Evolutionary conservation across 2,329 filamentous ascomycete genomes (phyloP).

Genomic region (Trichoderma simmonsii): DNA sequence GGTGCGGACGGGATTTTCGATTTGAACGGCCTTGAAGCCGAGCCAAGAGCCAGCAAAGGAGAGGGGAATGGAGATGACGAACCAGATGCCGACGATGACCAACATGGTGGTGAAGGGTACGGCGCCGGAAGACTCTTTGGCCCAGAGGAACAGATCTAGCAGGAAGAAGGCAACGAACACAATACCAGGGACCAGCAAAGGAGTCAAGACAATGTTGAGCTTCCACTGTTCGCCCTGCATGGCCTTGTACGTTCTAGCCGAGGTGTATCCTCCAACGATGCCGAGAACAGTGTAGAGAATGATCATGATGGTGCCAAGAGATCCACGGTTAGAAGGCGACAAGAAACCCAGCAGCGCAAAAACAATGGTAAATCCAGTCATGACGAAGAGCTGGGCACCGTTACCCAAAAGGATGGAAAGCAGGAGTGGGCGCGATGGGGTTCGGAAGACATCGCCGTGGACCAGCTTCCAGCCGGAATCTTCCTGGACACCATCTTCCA

Average conservation of each 20-base stretch:
- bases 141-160: conserved; percentile 94
- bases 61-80: conserved; percentile 89
- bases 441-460: conserved; percentile 94
- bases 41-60: conserved; percentile 90
- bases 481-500: conserved; percentile 92
- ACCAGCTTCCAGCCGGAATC: conserved; percentile 99
- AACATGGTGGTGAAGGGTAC: conserved; percentile 98
- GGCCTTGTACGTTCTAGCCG: conserved; percentile 88
- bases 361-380: conserved; percentile 90
- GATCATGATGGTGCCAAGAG: conserved; percentile 88
- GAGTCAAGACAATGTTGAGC: conserved; percentile 84
- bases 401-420: conserved; percentile 88
- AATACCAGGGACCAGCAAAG: conserved; percentile 77
- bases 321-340: conserved; percentile 92
- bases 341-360: conserved; percentile 94
- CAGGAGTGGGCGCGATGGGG: conserved; percentile 76
- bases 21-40: conserved; percentile 71
- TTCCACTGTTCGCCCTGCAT: conserved; percentile 94
- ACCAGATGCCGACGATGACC: conserved; percentile 91
- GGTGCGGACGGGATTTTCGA: conserved; percentile 81
- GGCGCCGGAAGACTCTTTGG: conserved; percentile 84
- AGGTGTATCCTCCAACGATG: conserved; percentile 87
- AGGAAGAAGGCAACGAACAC: conserved; percentile 90
- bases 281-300: conserved; percentile 91
- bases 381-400: conserved; percentile 93